Base-by-base conservation (phyloP, 352 stramenopile genomes). In the Phytopythium delawarense region DNA sequence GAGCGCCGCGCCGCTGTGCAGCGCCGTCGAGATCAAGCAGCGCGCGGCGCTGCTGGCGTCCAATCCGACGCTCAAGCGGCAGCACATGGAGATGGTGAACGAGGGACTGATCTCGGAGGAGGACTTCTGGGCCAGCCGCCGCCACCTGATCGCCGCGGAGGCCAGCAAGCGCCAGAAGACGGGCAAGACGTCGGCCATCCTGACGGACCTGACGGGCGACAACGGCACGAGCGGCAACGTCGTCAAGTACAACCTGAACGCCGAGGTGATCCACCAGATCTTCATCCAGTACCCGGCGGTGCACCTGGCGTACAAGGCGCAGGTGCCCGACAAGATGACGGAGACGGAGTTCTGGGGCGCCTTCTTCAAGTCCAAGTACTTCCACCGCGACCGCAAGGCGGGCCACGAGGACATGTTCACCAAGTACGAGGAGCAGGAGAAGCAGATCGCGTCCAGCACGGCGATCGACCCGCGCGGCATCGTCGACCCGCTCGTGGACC, bases 301-400 rank as follows among this genome's bases (percentile, higher is more conserved):
- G 60, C 86, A 96, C 65, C 72, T 91, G 45, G 87, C 87, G 35
- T 96, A 96, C 69, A 73, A 92, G 66, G 78, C 72, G 34, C 87
- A 93, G 67, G 87, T 96, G 54, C 87, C 87, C 1, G 87, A 96
- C 70, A 91, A 93, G 67, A 91, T 96, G 81, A 90, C 72, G n/a
- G 87, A 93, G 68, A 90, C 85, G 18, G 87, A 96, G 69, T 96
- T 96, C 64, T 96, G 87, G 87, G 73, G 81, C 15, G 79, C 84
- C 13, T 96, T 94, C 65, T 92, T 96, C 64, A 92, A 96, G 71
- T 92, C 82, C 55, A 96, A 96, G 65, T 96, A 96, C 66, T 92
- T 92, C 59, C 87, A 96, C 60, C 81, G 87, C 32, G 87, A 96
- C 50, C 78, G 85, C 57, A 92, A 92, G 61, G 68, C 74, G 49